Base-by-base conservation (phyloP, 2,329 filamentous ascomycete species). In the Neocatenulostroma microsporum region DNA sequence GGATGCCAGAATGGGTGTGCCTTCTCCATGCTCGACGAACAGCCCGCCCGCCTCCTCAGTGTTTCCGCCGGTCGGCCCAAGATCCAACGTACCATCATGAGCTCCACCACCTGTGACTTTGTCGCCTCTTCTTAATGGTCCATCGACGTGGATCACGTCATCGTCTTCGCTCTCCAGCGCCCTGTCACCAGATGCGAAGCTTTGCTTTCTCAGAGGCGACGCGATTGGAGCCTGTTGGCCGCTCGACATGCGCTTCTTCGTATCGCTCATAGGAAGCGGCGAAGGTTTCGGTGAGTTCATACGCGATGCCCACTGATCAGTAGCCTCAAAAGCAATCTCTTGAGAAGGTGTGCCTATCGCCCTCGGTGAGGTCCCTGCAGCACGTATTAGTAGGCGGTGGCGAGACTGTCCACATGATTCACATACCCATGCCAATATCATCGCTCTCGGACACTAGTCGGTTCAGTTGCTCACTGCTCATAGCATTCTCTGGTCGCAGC, bases 391-490 rank as follows among this genome's bases (percentile, higher is more conserved):
- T 39, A 34, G 30, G 49, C 37, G 50, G 44, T 36, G 10, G 13
- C 8, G 21, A 20, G 21, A 23, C 40, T 24, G 20, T 34, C 12
- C 21, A 26, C 24, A 20, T 9, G 12, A 31, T 12, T 17, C 17
- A 36, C 48, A 34, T 40, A 78, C 75, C 72, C 51, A 71, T 57
- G 36, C 70, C 70, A 48, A 67, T 52, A 18, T 69, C 70, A 35
- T 57, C 74, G 24, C 81, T 86, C 27, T 83, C 74, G 45, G 80
- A 76, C 39, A 96, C 87, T 48, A 96, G 80, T 64, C 83, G 87
- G 64, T 94, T 94, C 49, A 96, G 66, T 55, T 94, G 84, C 27
- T 86, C 84, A 52, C 83, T 88, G 62, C 84, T 91, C 77, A 94
- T 74, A 38, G 86, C 84, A 66, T 82, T 93, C 56, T 91, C 83